Evolutionary conservation across 164 flowering plant species (phyloP), one percentile per base, ranked within the genome.

Genomic region (Vitis rupestris): DNA sequence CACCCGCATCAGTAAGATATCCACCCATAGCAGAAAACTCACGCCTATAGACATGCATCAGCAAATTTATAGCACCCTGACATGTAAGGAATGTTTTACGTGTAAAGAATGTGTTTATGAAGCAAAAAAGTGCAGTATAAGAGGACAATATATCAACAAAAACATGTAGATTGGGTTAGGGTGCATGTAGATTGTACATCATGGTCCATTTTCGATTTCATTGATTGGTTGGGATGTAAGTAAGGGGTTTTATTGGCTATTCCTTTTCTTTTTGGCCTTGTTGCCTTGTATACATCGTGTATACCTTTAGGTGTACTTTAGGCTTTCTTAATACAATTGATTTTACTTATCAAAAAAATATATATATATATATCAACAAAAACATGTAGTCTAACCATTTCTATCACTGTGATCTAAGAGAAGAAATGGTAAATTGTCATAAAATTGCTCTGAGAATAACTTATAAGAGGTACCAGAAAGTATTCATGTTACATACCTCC

Each of bases 1-100:
- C 98, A 78, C 99, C 98, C 53, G 90, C 86, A 78, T 90, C 93
- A 59, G 98, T 93, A 73, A 96, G 97, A 83, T 96, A 93, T 70
- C 97, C 99, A 69, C 98, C 98, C 88, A 93, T 93, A 55, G 88
- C 82, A 30, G 82, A 16, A 73, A 96, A 96, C 80, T 96, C 99
- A 78, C 76, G 90, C 82, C 81, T 88, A 79, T 96, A 96, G 1
- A 96, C 81, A 78, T 67, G 62, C 98, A 96, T 93, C 76, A 96
- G 78, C 66, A 96, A 75, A 78, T 75, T 87, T 68, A 96, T 91
- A 61, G 99, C 99, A 80, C 99, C 99, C 99, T 93, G 85, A 31
- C 44, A 31, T 6, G 7, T 31, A 51, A 77, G 27, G 27, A 23
- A 23, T 23, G 0, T 23, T 23, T 23, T 23, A 23, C 63, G 8